Percentiles rank a stretch among this genome's conserved stretches.
Evolutionary conservation across 2,329 filamentous ascomycete species (phyloP).

Genomic region (Cercospora sojina): DNA sequence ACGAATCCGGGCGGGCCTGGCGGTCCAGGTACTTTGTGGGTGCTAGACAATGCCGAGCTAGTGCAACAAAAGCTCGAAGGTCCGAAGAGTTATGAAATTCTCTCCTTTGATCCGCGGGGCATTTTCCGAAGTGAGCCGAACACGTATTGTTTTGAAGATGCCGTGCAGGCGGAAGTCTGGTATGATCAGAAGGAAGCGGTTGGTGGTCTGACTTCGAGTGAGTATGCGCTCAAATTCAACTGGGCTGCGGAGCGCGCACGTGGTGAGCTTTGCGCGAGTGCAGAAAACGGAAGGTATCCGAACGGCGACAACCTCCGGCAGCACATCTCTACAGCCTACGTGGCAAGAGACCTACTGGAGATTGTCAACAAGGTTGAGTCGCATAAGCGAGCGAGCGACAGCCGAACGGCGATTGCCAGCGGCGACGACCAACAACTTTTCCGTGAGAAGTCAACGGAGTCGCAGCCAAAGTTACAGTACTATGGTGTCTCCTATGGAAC

Average conservation of each 20-base stretch:
- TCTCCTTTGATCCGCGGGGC: constrained; percentile 49
- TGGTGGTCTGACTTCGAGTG: constrained; percentile 19
- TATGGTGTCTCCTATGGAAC: constrained; percentile 38
- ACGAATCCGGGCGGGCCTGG: constrained; percentile 46
- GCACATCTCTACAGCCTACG: constrained; percentile 39
- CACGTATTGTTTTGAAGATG: constrained; percentile 38
- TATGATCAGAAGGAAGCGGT: constrained; percentile 33
- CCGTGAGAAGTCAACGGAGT: neutral
- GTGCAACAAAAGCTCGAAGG: constrained; percentile 22
- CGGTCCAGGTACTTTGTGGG: constrained; percentile 37
- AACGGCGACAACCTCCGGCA: constrained; percentile 25
- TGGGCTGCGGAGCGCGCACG: constrained; percentile 40
- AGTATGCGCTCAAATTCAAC: constrained; percentile 36
- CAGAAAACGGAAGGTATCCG: constrained; percentile 36
- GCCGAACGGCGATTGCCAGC: neutral
- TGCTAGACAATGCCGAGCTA: constrained; percentile 20
- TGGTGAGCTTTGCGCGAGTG: constrained; percentile 31
- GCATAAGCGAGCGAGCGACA: constrained; percentile 4
- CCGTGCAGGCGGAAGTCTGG: constrained; percentile 33
- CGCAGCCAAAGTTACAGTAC: constrained; percentile 21
- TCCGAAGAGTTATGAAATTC: constrained; percentile 44
- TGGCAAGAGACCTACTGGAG: constrained; percentile 18
- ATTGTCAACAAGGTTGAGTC: constrained; percentile 16
- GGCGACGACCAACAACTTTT: constrained; percentile 6
- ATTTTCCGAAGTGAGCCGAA: constrained; percentile 40